Percentiles rank a stretch among this genome's conserved stretches.
Conservation (phyloP, 116 monocot genomes). For the Iris pallida region DNA sequence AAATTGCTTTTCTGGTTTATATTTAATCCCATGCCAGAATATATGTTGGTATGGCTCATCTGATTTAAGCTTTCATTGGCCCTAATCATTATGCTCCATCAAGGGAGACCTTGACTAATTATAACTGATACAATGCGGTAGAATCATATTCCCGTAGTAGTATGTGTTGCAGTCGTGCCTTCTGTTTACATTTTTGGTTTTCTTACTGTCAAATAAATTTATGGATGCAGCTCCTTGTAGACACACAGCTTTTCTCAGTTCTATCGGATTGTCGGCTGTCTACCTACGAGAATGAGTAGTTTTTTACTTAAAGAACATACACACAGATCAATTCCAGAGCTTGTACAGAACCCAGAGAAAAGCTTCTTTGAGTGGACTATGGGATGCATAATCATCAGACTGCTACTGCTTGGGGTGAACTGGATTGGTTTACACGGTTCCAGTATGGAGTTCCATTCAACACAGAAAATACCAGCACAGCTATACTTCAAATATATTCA, state of each 20-base stretch:
- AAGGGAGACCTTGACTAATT: too few relatives aligned
- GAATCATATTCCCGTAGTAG: too few relatives aligned
- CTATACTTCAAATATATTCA: neutral
- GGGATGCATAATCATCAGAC: neutral
- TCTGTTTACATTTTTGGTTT: neutral
- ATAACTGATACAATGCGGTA: too few relatives aligned
- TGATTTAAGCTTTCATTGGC: too few relatives aligned
- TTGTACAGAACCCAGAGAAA: neutral
- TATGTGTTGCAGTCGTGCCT: neutral
- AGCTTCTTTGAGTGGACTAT: neutral
- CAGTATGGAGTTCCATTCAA: neutral
- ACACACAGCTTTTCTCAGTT: constrained; percentile 80
- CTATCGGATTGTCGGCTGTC: constrained; percentile 64
- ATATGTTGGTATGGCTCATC: too few relatives aligned
- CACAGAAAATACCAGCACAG: neutral
- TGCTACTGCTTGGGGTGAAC: neutral
- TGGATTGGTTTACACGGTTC: neutral
- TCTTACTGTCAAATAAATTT: neutral
- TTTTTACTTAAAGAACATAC: neutral
- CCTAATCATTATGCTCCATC: too few relatives aligned
- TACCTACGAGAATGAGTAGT: constrained; percentile 59
- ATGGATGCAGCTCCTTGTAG: constrained; percentile 64
- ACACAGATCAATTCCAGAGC: neutral
- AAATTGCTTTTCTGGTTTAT: too few relatives aligned
- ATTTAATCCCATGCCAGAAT: too few relatives aligned